A percentile compares a stretch with the other conserved stretches of the same genome.
Evolutionary conservation across 768 basidiomycete species (phyloP).

Genomic region (Clitopilus hobsonii): DNA sequence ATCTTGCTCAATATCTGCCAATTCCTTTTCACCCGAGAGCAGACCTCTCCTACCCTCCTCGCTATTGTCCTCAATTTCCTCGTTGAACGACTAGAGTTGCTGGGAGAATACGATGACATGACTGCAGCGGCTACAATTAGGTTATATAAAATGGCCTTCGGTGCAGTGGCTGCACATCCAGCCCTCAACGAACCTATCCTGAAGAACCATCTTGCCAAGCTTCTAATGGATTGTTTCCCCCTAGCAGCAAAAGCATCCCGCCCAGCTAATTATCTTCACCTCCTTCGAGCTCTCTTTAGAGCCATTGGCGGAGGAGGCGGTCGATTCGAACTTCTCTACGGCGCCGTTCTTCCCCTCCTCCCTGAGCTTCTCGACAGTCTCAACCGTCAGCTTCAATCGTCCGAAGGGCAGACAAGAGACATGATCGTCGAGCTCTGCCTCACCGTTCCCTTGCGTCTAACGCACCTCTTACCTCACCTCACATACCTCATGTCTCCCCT

Average conservation of each 20-base stretch:
- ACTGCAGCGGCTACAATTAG: conserved; percentile 82
- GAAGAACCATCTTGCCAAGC: conserved; percentile 86
- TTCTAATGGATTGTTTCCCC: conserved; percentile 96
- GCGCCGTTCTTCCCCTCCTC: conserved; percentile 91
- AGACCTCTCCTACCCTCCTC: conserved; percentile 74
- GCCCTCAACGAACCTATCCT: conserved; percentile 83
- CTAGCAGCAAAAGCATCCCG: conserved; percentile 88
- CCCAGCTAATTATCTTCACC: conserved; percentile 88
- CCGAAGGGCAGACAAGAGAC: conserved; percentile 79
- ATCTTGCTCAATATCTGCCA: conserved; percentile 83
- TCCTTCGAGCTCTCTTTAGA: conserved; percentile 89
- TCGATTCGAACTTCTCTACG: conserved; percentile 90
- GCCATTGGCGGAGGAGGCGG: conserved; percentile 91
- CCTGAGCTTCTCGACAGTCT: conserved; percentile 97
- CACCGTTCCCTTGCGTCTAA: conserved; percentile 92
- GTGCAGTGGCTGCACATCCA: conserved; percentile 74
- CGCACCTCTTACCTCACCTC: conserved; percentile 92
- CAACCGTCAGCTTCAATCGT: conserved; percentile 82
- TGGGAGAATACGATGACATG: conserved; percentile 83
- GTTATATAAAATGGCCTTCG: conserved; percentile 94
- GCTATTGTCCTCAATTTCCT: conserved; percentile 88
- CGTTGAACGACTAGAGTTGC: conserved; percentile 70
- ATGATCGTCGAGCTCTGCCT: conserved; percentile 96
- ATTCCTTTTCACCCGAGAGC: conserved; percentile 72
- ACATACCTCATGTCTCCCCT: conserved; percentile 95